Conservation (phyloP, 2,329 filamentous ascomycete genomes). For the Cercospora nicotianae region DNA sequence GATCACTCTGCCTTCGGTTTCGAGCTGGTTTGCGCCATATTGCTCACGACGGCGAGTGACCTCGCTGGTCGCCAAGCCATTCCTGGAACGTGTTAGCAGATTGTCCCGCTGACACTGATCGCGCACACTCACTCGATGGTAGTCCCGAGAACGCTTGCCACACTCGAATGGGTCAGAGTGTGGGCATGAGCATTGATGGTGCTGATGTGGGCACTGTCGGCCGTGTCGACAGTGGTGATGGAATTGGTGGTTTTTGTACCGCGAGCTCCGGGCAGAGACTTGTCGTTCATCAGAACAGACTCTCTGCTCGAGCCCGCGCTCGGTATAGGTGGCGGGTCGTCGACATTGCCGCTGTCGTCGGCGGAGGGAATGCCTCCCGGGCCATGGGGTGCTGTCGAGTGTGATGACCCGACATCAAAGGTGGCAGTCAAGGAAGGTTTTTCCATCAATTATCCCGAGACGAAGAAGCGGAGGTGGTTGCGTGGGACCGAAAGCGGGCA, state of each 20-base stretch:
- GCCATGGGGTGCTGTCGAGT: conserved; percentile 27
- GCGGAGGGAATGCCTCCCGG: conserved; percentile 25
- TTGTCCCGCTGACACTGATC: background rate
- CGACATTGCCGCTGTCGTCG: conserved; percentile 31
- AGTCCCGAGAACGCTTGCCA: conserved; percentile 25
- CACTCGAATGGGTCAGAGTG: conserved; percentile 21
- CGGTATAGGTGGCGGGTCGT: conserved; percentile 35
- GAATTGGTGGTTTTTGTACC: conserved; percentile 23
- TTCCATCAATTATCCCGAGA: conserved; percentile 31
- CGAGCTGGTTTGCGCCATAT: conserved; percentile 36
- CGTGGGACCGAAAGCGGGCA: background rate
- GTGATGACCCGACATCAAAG: conserved; percentile 26
- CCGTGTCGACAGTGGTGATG: conserved; percentile 19
- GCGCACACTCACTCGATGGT: conserved; percentile 23
- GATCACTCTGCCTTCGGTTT: conserved; percentile 33
- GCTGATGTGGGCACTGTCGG: conserved; percentile 19
- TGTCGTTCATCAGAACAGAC: conserved; percentile 31
- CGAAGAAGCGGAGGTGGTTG: conserved; percentile 13
- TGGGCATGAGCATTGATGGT: conserved; percentile 28
- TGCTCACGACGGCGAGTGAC: conserved; percentile 27
- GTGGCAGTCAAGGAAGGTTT: conserved; percentile 27
- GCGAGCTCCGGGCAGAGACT: conserved; percentile 32
- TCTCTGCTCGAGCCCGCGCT: conserved; percentile 33
- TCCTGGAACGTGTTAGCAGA: conserved; percentile 18
- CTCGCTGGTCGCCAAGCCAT: conserved; percentile 30